Percentiles rank a stretch among this genome's conserved stretches.
These are phyloP conservation scores for Phytophthora pinifolia DNA, from an alignment of 352 stramenopile species.

Conservation along the genomic window DNA sequence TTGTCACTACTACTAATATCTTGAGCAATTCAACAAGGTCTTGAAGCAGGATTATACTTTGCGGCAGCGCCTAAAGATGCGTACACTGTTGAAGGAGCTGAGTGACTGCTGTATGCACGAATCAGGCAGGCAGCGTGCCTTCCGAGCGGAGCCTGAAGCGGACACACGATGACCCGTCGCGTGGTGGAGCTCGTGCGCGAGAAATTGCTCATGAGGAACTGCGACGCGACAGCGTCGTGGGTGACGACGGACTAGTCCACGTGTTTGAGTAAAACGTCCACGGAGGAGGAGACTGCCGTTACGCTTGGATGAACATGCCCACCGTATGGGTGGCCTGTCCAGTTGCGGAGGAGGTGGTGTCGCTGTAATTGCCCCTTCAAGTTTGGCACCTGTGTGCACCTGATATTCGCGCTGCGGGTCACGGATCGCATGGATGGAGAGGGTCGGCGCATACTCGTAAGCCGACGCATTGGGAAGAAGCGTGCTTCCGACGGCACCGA, in stretches of 20 bases:
- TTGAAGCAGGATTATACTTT: constrained; percentile 24
- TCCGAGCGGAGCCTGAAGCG: neutral
- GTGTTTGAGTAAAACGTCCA: too few species aligned
- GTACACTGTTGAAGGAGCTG: constrained; percentile 1
- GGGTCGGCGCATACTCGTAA: neutral
- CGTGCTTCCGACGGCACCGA: too few species aligned
- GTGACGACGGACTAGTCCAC: too few species aligned
- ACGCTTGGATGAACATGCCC: too few species aligned
- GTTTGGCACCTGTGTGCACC: neutral
- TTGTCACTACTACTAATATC: constrained; percentile 24
- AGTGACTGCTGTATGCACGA: neutral
- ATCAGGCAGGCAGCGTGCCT: neutral
- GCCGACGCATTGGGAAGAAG: too few species aligned
- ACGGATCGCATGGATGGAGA: neutral
- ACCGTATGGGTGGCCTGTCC: neutral
- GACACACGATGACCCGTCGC: neutral
- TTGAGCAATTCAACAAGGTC: constrained; percentile 22
- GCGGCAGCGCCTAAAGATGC: constrained; percentile 10
- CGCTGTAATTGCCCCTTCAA: neutral
- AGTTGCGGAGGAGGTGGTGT: neutral
- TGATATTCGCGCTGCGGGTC: too few species aligned
- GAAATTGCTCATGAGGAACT: too few species aligned
- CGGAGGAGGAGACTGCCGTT: too few species aligned
- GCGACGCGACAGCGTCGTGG: too few species aligned
- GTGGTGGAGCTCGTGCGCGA: too few species aligned